Base-by-base conservation (phyloP, 2,329 filamentous ascomycete species). In the Seiridium unicorne region DNA sequence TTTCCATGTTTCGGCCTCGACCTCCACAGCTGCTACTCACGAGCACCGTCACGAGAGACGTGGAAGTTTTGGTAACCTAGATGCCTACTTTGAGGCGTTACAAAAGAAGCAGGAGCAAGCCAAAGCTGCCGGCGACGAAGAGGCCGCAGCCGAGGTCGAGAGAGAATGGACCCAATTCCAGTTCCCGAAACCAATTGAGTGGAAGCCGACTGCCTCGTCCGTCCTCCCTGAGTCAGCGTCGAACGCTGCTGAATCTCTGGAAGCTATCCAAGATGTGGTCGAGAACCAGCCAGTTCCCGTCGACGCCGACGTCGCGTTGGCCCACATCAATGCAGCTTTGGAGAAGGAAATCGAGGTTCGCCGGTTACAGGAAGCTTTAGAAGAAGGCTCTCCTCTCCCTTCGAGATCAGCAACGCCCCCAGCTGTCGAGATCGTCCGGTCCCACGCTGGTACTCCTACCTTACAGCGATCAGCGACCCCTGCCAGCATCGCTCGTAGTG, bases 111-210 rank as follows among this genome's bases (percentile, higher is more conserved):
- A 73, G 60, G 69, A 71, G 56, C 63, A 62, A 13, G 79, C 82
- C 32, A 83, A 84, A 44, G 78, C 88, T 51, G 89, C 70, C 3
- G 69, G 69, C 51, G 51, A 54, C 7, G 60, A 67, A 49, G 66
- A 71, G 58, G 69, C 70, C 55, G 64, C 60, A n/a, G 79, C 82
- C 26, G 84, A 85, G 44, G 78, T 88, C 53, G 89, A 92, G 55
- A 87, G 89, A 66, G 93, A 97, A 73, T 97, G 92, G 92, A 89
- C 89, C 48, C 92, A 97, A 73, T 96, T 93, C 70, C 91, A 97
- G 74, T 93, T 96, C 73, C 90, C 89, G 59, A 90, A 92, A 75
- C 85, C 89, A 64, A 92, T 97, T 68, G 93, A 95, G 72, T 97
- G 93, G 92, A 93, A 95, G 80, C 83, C 87, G 2, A 77, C 79